Evolutionary conservation across 805 yeast genomes (phyloP).

Genomic region (Candida odintsovae): DNA sequence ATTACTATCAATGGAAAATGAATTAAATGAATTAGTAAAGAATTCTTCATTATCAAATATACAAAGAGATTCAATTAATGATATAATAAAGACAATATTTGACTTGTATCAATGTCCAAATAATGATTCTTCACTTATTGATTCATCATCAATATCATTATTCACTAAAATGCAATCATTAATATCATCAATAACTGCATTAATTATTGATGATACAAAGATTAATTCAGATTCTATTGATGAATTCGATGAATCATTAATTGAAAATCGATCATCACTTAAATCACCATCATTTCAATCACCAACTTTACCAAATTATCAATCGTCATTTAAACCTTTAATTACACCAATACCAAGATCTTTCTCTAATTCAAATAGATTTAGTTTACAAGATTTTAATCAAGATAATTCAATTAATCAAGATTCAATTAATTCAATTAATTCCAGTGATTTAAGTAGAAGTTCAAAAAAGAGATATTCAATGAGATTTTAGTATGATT

Average conservation of each 20-base stretch:
- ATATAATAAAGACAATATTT: slow-evolving; percentile 19
- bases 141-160: slow-evolving; percentile 21
- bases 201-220: slow-evolving; percentile 26
- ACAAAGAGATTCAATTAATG: slow-evolving; percentile 19
- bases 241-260: too few species aligned
- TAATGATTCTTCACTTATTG: slow-evolving; percentile 20
- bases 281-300: slow-evolving; percentile 9
- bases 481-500: slow-evolving; percentile 16
- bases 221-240: too few species aligned
- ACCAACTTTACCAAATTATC: not conserved
- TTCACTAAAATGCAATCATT: slow-evolving; percentile 29
- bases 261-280: not conserved
- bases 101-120: slow-evolving; percentile 23
- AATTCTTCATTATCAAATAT: slow-evolving; percentile 10
- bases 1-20: slow-evolving; percentile 28
- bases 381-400: too few species aligned
- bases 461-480: slow-evolving; percentile 17
- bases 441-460: not conserved
- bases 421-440: too few species aligned
- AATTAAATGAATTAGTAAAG: slow-evolving; percentile 19
- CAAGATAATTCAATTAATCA: too few species aligned
- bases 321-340: not conserved
- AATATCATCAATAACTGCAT: slow-evolving; percentile 26
- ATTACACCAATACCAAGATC: slow-evolving; percentile 13
- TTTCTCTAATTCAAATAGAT: slow-evolving; percentile 6